Evolutionary conservation across 2,329 filamentous ascomycete species (phyloP).

Genomic region (Colletotrichum neosansevieriae): DNA sequence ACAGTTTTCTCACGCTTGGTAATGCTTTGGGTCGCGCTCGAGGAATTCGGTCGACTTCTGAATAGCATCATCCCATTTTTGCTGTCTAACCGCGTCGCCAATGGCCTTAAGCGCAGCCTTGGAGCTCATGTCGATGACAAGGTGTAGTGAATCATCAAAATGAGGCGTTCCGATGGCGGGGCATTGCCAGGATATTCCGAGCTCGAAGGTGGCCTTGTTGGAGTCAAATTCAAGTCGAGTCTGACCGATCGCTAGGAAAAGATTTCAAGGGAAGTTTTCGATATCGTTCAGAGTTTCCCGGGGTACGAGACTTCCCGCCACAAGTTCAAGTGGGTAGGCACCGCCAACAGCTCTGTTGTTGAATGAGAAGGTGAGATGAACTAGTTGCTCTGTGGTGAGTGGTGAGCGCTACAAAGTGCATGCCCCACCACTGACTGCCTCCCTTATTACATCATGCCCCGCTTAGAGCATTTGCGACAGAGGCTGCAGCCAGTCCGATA

Average conservation of each 20-base stretch:
- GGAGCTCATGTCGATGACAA: constrained; percentile 54
- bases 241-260: no score
- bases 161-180: constrained; percentile 31
- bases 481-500: constrained; percentile 9
- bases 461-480: constrained; percentile 30
- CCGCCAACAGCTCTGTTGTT: background rate
- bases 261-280: background rate
- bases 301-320: background rate
- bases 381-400: constrained; percentile 23
- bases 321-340: no score
- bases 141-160: constrained; percentile 31
- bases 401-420: constrained; percentile 24
- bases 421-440: constrained; percentile 33
- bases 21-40: constrained; percentile 79
- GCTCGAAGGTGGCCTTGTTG: background rate
- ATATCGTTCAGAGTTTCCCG: background rate
- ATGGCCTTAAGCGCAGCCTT: constrained; percentile 87
- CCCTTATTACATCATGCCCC: constrained; percentile 40
- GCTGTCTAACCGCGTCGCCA: constrained; percentile 79
- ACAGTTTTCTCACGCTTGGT: constrained; percentile 75
- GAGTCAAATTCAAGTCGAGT: no score
- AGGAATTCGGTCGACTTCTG: constrained; percentile 77
- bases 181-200: constrained; percentile 20
- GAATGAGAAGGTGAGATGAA: constrained; percentile 13
- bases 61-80: constrained; percentile 83